Percentiles rank a stretch among this genome's conserved stretches.
Conservation (phyloP, 805 yeast species). For the Cyberlindnera xishuangbannaensis region DNA sequence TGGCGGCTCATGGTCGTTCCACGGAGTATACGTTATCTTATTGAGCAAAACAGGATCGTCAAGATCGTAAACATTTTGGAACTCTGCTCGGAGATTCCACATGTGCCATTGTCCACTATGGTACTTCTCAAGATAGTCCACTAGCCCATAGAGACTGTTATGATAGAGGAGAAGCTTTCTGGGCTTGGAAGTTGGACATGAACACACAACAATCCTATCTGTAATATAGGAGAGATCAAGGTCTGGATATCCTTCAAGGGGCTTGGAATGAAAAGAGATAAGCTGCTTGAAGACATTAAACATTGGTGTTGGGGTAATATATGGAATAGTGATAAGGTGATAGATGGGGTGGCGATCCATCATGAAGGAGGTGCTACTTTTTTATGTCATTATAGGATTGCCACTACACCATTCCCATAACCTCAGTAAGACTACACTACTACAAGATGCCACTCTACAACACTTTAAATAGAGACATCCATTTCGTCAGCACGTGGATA, state of each 20-base stretch:
- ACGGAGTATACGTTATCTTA: conserved; percentile 35
- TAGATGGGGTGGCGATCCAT: too few species aligned
- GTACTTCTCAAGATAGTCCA: conserved; percentile 37
- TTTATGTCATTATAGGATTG: too few species aligned
- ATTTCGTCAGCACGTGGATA: too few species aligned
- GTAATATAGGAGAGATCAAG: conserved; percentile 67
- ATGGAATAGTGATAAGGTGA: too few species aligned
- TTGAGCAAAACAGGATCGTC: conserved; percentile 1
- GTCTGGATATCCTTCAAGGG: neutral
- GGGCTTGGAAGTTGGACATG: conserved; percentile 57
- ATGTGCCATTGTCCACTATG: conserved; percentile 63
- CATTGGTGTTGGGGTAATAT: too few species aligned
- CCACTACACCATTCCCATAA: too few species aligned
- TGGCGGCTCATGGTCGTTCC: conserved; percentile 77
- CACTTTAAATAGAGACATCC: too few species aligned
- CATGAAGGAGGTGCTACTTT: too few species aligned
- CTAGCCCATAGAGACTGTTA: conserved; percentile 46
- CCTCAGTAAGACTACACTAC: too few species aligned
- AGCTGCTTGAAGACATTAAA: too few species aligned
- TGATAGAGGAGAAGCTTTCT: conserved; percentile 44
- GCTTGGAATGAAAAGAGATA: too few species aligned
- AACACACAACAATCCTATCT: conserved; percentile 60
- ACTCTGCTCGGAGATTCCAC: conserved; percentile 66
- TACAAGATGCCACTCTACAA: too few species aligned
- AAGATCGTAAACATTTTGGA: conserved; percentile 33